These are phyloP conservation scores for Aspergillus carlsbadensis DNA, from an alignment of 495 filamentous ascomycete genomes.

Conservation along the genomic window DNA sequence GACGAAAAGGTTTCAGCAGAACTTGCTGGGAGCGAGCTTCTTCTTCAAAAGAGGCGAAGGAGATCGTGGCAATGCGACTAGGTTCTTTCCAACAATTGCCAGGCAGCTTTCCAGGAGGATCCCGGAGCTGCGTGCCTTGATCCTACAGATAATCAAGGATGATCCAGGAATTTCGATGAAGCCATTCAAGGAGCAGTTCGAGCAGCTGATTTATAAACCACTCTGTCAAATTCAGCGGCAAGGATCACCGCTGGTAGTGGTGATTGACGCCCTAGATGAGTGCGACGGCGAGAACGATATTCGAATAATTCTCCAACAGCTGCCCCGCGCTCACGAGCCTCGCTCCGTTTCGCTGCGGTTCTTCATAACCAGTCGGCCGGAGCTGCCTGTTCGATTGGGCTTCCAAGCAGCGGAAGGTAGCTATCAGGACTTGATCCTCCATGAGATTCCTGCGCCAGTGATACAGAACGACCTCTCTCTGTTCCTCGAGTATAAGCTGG, in stretches of 20 bases:
- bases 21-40: neutral
- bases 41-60: slow-evolving; percentile 30
- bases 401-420: slow-evolving; percentile 19
- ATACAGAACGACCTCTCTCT: slow-evolving; percentile 30
- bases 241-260: slow-evolving; percentile 23
- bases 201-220: slow-evolving; percentile 43
- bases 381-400: slow-evolving; percentile 40
- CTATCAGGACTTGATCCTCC: neutral
- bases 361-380: slow-evolving; percentile 45
- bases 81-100: slow-evolving; percentile 47
- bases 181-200: slow-evolving; percentile 41
- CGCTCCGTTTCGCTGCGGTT: slow-evolving; percentile 15
- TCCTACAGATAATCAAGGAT: no score
- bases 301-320: slow-evolving; percentile 35
- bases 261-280: slow-evolving; percentile 55
- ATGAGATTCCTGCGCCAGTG: slow-evolving; percentile 13
- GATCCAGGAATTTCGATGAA: slow-evolving; percentile 25
- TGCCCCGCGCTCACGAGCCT: slow-evolving; percentile 17
- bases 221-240: slow-evolving; percentile 14
- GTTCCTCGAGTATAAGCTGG: slow-evolving; percentile 23
- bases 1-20: neutral
- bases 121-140: no score
- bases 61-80: slow-evolving; percentile 34
- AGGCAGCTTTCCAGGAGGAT: neutral
- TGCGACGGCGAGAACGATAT: slow-evolving; percentile 45